Percentiles rank a stretch among this genome's conserved stretches.
phyloP scores from a whole-genome alignment of 306 rosid genomes.

The Rubus parviflorus region DNA sequence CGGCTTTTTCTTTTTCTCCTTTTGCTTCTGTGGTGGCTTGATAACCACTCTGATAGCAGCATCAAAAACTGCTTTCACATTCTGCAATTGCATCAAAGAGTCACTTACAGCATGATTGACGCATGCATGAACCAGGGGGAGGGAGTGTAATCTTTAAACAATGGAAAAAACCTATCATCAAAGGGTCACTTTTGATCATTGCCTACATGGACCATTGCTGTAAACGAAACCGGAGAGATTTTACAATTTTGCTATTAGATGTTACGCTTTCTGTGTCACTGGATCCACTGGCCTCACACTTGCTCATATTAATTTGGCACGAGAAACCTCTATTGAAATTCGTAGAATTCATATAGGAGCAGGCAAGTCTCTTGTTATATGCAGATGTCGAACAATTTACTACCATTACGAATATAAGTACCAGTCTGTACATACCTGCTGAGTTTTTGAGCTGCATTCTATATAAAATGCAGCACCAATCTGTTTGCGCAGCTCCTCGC shows the following conservation, averaged over 20 bases:
- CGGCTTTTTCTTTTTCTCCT: conserved; percentile 72
- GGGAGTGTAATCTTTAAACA: neutral
- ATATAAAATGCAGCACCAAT: conserved; percentile 75
- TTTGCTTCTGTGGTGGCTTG: conserved; percentile 86
- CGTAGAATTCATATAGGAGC: neutral
- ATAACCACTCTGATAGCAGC: conserved; percentile 89
- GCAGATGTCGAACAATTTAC: neutral
- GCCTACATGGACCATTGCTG: neutral
- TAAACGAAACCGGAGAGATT: neutral
- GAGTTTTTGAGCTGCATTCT: conserved; percentile 97
- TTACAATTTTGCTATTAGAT: neutral
- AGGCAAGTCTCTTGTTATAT: neutral
- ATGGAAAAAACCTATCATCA: neutral
- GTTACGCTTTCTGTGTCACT: neutral
- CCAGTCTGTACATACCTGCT: conserved; percentile 58
- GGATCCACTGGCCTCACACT: neutral
- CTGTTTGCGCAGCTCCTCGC: conserved; percentile 91
- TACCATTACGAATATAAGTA: conserved; percentile 8
- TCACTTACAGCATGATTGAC: conserved; percentile 7
- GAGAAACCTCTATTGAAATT: neutral
- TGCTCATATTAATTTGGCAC: neutral
- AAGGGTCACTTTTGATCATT: neutral
- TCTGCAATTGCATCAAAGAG: conserved; percentile 49
- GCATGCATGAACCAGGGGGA: neutral
- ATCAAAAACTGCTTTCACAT: conserved; percentile 87